These are phyloP conservation scores for Rhodotorula diobovata DNA, from an alignment of 768 basidiomycete genomes.

Conservation along the genomic window DNA sequence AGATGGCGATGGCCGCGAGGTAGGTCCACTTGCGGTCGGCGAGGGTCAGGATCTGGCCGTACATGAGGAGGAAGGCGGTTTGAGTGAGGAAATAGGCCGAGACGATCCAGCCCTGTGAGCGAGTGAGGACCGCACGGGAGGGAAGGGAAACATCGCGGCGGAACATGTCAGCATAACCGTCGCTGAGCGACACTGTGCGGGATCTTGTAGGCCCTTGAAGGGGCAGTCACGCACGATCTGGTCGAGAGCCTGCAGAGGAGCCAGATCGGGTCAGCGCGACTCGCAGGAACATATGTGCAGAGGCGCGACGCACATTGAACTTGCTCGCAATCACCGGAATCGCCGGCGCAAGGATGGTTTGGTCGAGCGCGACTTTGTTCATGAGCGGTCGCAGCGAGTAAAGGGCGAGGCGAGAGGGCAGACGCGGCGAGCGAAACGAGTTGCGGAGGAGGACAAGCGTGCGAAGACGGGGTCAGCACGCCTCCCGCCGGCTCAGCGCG, in stretches of 20 bases:
- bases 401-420: slow-evolving; percentile 4
- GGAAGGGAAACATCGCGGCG: too few species aligned
- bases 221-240: slow-evolving; percentile 5
- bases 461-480: not conserved
- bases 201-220: not conserved
- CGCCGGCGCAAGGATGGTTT: slow-evolving; percentile 15
- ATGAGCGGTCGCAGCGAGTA: too few species aligned
- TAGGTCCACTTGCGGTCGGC: slow-evolving; percentile 47
- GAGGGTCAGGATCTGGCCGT: slow-evolving; percentile 46
- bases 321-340: slow-evolving; percentile 27
- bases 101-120: slow-evolving; percentile 23
- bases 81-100: slow-evolving; percentile 35
- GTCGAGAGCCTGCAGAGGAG: slow-evolving; percentile 18
- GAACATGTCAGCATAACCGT: too few species aligned
- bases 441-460: not conserved
- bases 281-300: not conserved
- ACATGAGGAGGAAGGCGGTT: slow-evolving; percentile 43
- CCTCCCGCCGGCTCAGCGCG: too few species aligned
- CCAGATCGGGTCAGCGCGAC: not conserved
- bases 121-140: too few species aligned
- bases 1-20: slow-evolving; percentile 46
- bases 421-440: not conserved
- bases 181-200: too few species aligned
- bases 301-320: not conserved
- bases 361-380: slow-evolving; percentile 35